Evolutionary conservation across 345 rosid genomes (phyloP).

Genomic region (Eucalyptus grandis): DNA sequence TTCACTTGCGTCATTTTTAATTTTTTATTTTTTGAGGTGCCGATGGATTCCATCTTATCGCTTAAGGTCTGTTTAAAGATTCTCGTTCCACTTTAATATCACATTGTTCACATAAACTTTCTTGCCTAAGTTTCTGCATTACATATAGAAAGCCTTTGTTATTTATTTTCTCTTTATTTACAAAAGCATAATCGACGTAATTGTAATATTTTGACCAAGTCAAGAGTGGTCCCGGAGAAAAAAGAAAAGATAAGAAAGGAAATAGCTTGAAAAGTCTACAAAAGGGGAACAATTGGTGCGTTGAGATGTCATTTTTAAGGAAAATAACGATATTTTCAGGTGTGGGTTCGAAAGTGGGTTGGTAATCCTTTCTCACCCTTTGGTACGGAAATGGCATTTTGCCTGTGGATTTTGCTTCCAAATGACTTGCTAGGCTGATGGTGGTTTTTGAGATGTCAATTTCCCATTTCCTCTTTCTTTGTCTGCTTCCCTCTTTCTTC

Average conservation of each 20-base stretch:
- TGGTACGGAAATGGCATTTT: neutral
- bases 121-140: neutral
- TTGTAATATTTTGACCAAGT: neutral
- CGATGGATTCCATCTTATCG: neutral
- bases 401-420: neutral
- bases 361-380: too few species aligned
- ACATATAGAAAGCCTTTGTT: neutral
- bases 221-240: neutral
- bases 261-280: too few species aligned
- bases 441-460: neutral
- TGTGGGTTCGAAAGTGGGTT: too few species aligned
- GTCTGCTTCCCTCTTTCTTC: neutral
- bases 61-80: neutral
- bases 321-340: too few species aligned
- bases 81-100: neutral
- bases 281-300: neutral
- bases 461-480: neutral
- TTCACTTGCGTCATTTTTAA: accelerated
- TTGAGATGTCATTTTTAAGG: too few species aligned
- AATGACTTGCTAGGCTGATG: neutral
- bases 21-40: neutral
- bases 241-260: too few species aligned
- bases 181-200: neutral
- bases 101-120: neutral
- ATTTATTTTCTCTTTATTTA: too few species aligned